Evolutionary conservation across 805 yeast genomes (phyloP), one percentile per base, ranked within the genome.

Genomic region (Trichomonascus vanleenenianus): DNA sequence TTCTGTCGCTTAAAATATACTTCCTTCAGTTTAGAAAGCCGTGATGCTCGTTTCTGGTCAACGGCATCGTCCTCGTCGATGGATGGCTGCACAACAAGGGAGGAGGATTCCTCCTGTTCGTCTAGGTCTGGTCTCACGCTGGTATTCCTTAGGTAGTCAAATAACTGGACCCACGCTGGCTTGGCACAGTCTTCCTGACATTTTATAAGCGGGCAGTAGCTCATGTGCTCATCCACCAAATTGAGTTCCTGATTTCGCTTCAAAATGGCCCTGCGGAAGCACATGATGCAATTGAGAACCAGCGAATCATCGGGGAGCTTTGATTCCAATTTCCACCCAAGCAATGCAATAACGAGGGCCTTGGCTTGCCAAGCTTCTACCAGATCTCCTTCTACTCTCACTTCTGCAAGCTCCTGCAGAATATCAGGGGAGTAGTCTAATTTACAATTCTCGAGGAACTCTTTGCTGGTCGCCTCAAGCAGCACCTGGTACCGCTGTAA

Each of bases 321-420:
- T 5, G 32, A 31, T 4, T 42, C 40, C 19, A 42, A 10, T n/a
- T 30, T 16, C 43, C 43, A 40, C 10, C 43, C 43, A 12, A 40
- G 20, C 15, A 30, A 18, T 8, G 43, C 43, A 7, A 40, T 18
- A 7, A 12, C 12, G 39, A 14, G n/a, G 6, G 39, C 39, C 14
- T 12, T n/a, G 4, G 6, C 11, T 6, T 39, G 32, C n/a, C 22
- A 30, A 9, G 5, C 14, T 6, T 14, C 20, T 18, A n/a, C 16
- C 19, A 12, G 20, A 11, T 18, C 19, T 11, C 18, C 25, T 3
- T 25, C 31, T 11, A 30, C 7, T 12, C 22, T n/a, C 20, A 31
- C 12, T 3, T 14, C n/a, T 6, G 43, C n/a, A n/a, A 18, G 30
- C 8, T 14, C n/a, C n/a, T 30, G 34, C 14, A 25, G n/a, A 8